These are phyloP conservation scores for Stephanodiscus triporus DNA, from an alignment of 108 stramenopile genomes.

Conservation along the genomic window DNA sequence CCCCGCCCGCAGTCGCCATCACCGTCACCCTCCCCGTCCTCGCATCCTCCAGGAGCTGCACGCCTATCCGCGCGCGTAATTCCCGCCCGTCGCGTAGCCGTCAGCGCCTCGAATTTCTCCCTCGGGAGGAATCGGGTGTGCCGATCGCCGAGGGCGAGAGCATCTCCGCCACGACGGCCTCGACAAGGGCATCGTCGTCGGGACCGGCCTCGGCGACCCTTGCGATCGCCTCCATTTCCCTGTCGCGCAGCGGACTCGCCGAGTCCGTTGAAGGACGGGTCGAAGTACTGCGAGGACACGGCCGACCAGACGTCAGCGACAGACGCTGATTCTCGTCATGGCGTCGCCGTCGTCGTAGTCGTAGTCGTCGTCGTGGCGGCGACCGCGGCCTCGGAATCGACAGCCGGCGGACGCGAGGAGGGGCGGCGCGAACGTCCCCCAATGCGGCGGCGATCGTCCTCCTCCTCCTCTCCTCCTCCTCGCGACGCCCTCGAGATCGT, in stretches of 20 bases:
- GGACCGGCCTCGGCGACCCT: constrained; percentile 52
- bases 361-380: too few species aligned
- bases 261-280: constrained; percentile 56
- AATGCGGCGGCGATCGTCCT: too few species aligned
- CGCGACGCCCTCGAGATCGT: too few species aligned
- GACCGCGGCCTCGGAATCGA: too few species aligned
- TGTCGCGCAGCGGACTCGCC: constrained; percentile 56
- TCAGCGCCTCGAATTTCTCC: constrained; percentile 52
- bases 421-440: too few species aligned
- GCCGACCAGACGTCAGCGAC: constrained; percentile 63
- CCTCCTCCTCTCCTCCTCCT: too few species aligned
- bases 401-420: too few species aligned
- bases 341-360: too few species aligned
- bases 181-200: constrained; percentile 52
- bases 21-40: constrained; percentile 42
- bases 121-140: constrained; percentile 56
- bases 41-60: constrained; percentile 55
- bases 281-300: constrained; percentile 56
- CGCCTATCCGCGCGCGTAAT: constrained; percentile 46
- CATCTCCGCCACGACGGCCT: constrained; percentile 55
- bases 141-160: constrained; percentile 52
- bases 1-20: constrained; percentile 37
- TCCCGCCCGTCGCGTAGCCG: constrained; percentile 52
- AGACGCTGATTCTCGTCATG: constrained; percentile 55
- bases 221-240: constrained; percentile 42